Evolutionary conservation across 306 rosid genomes (phyloP), one percentile per base, ranked within the genome.

Genomic region (Vicia villosa): DNA sequence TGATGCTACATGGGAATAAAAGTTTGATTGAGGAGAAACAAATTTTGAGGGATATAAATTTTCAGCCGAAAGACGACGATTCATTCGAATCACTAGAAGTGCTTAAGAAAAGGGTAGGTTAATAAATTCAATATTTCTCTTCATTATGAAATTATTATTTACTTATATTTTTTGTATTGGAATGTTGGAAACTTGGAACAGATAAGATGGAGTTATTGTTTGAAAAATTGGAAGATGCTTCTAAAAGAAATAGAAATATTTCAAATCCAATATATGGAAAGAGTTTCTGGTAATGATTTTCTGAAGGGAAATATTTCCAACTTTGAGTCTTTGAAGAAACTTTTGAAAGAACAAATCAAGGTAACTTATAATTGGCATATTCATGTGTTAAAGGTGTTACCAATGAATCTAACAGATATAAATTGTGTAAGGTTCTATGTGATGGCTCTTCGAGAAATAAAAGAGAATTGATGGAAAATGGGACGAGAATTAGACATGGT

Each of bases 111-210:
- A 54, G 19, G 13, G 77, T 70, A 77, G 70, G 20, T 69, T 77
- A 43, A 13, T 40, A 34, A 17, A 26, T 8, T 51, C 4, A 5
- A 1, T 8, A 4, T 42, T 63, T 41, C 36, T 8, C n/a, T 41
- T 45, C 12, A 10, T 60, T 16, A 10, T 24, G 17, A 54, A 12
- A 8, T 12, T 22, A 0, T 10, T 13, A 10, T 24, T 4, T 12
- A 22, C 1, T 12, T 12, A 54, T 24, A 11, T 21, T 2, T 5
- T 2, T 57, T 60, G 19, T 51, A n/a, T 68, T 77, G 50, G 51
- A 69, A 41, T 51, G 71, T 69, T 62, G 45, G 37, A 49, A 54
- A 73, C 10, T 37, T 63, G 54, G 49, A 77, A 70, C 68, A 77
- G 81, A 43, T 77, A n/a, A 22, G 24, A 8, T 3, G 68, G 47